phyloP scores from a whole-genome alignment of 768 basidiomycete species.

The Naganishia vaughanmartiniae region DNA sequence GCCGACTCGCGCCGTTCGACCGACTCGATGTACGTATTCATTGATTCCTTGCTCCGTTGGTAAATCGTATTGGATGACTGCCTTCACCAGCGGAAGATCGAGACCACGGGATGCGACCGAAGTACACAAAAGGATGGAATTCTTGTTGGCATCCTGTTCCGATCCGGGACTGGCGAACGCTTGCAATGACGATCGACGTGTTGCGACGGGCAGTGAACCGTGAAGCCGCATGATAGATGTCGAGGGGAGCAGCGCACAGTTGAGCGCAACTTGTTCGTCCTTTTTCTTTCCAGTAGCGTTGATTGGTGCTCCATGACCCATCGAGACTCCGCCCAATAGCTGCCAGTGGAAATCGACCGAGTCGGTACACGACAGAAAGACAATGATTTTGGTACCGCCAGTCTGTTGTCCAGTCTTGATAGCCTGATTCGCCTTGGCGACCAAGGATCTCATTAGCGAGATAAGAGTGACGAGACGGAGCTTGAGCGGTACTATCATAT shows the following conservation, averaged over 20 bases:
- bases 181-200: conserved; percentile 76
- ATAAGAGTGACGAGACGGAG: conserved; percentile 87
- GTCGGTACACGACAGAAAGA: conserved; percentile 95
- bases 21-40: conserved; percentile 95
- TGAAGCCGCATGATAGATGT: conserved; percentile 84
- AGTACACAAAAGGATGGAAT: conserved; percentile 85
- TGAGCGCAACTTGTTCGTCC: conserved; percentile 58
- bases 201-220: conserved; percentile 79
- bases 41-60: conserved; percentile 95
- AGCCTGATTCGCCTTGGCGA: conserved; percentile 57
- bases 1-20: conserved; percentile 93
- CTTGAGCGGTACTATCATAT: conserved; percentile 83
- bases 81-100: conserved; percentile 87
- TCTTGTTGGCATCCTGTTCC: conserved; percentile 45
- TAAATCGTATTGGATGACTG: conserved; percentile 92
- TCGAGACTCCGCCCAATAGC: conserved; percentile 68
- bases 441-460: conserved; percentile 76
- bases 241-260: conserved; percentile 74
- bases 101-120: conserved; percentile 98
- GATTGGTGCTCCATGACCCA: conserved; percentile 56
- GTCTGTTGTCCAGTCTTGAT: conserved; percentile 45
- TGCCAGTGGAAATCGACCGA: conserved; percentile 97
- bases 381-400: conserved; percentile 61
- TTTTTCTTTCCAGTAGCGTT: conserved; percentile 45
- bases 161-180: conserved; percentile 62